These are phyloP conservation scores for Trichoderma sp. DNA, from an alignment of 2,329 filamentous ascomycete genomes.

Conservation along the genomic window DNA sequence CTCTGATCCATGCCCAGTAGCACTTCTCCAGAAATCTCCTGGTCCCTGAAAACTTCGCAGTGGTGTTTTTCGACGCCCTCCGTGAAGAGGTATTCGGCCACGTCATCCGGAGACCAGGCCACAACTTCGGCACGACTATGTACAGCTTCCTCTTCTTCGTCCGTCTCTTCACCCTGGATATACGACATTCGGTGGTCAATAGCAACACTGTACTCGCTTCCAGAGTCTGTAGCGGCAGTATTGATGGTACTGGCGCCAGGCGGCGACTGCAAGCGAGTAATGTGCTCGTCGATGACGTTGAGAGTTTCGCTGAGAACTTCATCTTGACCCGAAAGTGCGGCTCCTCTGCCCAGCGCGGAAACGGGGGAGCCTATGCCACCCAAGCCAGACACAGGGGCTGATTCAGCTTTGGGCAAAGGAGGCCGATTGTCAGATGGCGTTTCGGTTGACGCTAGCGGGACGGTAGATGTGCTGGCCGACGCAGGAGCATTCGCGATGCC, in stretches of 20 bases:
- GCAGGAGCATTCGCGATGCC: conserved; percentile 33
- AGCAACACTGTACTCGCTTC: conserved; percentile 86
- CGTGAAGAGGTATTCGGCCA: conserved; percentile 86
- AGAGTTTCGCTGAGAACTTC: conserved; percentile 92
- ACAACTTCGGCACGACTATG: conserved; percentile 75
- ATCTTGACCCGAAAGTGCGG: conserved; percentile 54
- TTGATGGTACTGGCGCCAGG: conserved; percentile 57
- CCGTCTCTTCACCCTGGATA: conserved; percentile 91
- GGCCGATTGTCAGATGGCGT: conserved; percentile 48
- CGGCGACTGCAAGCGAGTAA: conserved; percentile 75
- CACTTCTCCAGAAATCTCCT: conserved; percentile 94
- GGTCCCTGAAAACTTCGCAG: conserved; percentile 91
- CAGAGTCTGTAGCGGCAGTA: conserved; percentile 70
- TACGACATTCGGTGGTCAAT: conserved; percentile 80
- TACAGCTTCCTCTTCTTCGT: conserved; percentile 84
- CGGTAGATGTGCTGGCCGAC: conserved; percentile 37
- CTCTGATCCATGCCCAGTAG: conserved; percentile 93
- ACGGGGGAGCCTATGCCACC: conserved; percentile 38
- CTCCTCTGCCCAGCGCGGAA: conserved; percentile 39
- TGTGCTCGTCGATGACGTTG: conserved; percentile 96
- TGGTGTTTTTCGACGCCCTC: conserved; percentile 84
- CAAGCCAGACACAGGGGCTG: conserved; percentile 35
- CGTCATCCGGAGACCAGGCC: conserved; percentile 77
- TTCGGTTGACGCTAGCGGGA: conserved; percentile 38
- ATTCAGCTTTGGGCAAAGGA: conserved; percentile 47